Evolutionary conservation across 305 asterid genomes (phyloP).

Genomic region (Fraxinus xanthoxyloides): DNA sequence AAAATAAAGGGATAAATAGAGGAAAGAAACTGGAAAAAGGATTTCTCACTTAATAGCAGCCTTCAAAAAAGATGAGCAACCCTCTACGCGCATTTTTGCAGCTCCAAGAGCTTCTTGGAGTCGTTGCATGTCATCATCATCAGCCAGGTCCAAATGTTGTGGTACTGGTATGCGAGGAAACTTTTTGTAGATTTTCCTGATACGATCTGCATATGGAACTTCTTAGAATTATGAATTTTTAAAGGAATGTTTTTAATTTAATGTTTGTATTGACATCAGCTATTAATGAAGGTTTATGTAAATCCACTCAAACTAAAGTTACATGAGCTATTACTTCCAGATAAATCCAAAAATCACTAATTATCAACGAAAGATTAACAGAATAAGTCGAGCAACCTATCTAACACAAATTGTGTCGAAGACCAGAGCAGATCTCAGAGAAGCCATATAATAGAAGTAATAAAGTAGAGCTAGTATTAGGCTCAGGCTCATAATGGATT

Average conservation of each 20-base stretch:
- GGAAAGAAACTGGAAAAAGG: slow-evolving; percentile 19
- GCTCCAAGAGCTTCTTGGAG: slow-evolving; percentile 88
- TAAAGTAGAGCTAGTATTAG: background rate
- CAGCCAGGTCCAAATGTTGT: slow-evolving; percentile 72
- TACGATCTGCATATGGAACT: slow-evolving; percentile 53
- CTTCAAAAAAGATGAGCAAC: slow-evolving; percentile 78
- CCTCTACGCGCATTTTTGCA: slow-evolving; percentile 84
- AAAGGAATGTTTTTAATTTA: background rate
- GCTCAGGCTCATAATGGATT: background rate
- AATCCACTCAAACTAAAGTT: background rate
- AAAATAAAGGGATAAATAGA: slow-evolving; percentile 21
- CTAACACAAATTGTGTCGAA: slow-evolving; percentile 13
- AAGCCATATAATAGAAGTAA: slow-evolving; percentile 6
- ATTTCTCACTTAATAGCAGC: slow-evolving; percentile 72
- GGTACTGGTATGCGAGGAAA: slow-evolving; percentile 83
- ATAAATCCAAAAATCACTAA: slow-evolving; percentile 10
- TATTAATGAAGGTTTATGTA: background rate
- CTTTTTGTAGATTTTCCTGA: slow-evolving; percentile 67
- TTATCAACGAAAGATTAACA: slow-evolving; percentile 2
- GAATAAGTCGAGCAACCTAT: background rate
- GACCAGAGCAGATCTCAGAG: background rate
- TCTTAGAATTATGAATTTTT: slow-evolving; percentile 18
- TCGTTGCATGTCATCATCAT: slow-evolving; percentile 75
- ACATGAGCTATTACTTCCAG: background rate
- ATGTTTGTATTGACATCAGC: background rate